Percentiles rank a stretch among this genome's conserved stretches.
Conservation (phyloP, 192 early-diverging fungal genomes). For the Podila minutissima region DNA sequence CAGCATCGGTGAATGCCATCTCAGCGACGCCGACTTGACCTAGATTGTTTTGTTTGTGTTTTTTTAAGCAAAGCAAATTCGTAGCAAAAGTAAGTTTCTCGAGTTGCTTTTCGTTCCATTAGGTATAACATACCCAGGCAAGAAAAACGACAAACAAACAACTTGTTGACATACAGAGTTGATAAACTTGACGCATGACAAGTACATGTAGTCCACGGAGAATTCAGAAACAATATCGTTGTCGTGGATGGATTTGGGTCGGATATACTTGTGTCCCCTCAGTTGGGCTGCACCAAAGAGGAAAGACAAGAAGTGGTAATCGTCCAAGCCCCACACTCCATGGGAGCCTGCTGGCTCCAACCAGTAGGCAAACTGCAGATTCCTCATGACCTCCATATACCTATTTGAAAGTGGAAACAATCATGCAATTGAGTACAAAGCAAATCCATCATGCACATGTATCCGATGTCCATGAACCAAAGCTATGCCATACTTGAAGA, state of each 20-base stretch:
- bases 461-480: not conserved
- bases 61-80: too few relatives aligned
- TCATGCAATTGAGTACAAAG: not conserved
- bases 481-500: slow-evolving; percentile 63
- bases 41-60: slow-evolving; percentile 7
- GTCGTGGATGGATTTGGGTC: slow-evolving; percentile 95
- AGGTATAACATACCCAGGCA: slow-evolving; percentile 1
- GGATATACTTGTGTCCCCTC: slow-evolving; percentile 87
- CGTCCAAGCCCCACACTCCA: slow-evolving; percentile 99
- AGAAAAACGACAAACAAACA: not conserved
- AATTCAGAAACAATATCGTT: slow-evolving; percentile 89
- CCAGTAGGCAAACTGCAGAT: slow-evolving; percentile 92
- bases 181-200: slow-evolving; percentile 93
- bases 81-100: too few relatives aligned
- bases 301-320: slow-evolving; percentile 98
- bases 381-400: slow-evolving; percentile 91
- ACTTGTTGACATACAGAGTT: slow-evolving; percentile 68
- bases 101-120: slow-evolving; percentile 44
- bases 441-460: too few relatives aligned
- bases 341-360: slow-evolving; percentile 97
- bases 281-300: slow-evolving; percentile 92
- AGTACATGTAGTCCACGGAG: slow-evolving; percentile 94
- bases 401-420: slow-evolving; percentile 23
- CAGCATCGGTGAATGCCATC: slow-evolving; percentile 96
- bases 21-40: slow-evolving; percentile 74